These are phyloP conservation scores for Mycena olivaceomarginata DNA, from an alignment of 768 basidiomycete genomes.

Conservation along the genomic window DNA sequence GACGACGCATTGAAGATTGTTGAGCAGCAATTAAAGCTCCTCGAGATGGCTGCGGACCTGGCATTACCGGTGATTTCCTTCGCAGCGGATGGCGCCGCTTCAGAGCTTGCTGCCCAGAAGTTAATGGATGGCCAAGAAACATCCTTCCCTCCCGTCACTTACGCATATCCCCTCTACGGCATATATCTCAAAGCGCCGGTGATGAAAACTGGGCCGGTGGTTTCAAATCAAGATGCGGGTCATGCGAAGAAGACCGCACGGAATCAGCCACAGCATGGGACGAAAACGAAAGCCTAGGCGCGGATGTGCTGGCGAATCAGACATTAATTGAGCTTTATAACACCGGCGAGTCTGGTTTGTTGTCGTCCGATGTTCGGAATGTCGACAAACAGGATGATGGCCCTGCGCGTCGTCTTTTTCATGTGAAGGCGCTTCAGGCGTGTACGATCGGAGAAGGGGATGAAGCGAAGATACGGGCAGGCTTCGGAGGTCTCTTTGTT, in stretches of 20 bases:
- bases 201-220: slow-evolving; percentile 44
- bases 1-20: slow-evolving; percentile 48
- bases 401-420: slow-evolving; percentile 43
- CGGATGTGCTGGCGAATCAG: slow-evolving; percentile 44
- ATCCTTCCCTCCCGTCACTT: slow-evolving; percentile 36
- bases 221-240: slow-evolving; percentile 41
- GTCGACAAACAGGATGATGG: slow-evolving; percentile 51
- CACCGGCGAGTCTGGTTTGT: slow-evolving; percentile 10
- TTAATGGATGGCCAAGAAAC: slow-evolving; percentile 44
- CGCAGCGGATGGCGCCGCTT: slow-evolving; percentile 50
- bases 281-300: slow-evolving; percentile 49
- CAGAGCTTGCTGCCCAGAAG: slow-evolving; percentile 48
- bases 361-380: slow-evolving; percentile 39
- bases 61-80: slow-evolving; percentile 39
- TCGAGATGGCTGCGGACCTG: slow-evolving; percentile 46
- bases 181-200: slow-evolving; percentile 47
- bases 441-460: slow-evolving; percentile 31
- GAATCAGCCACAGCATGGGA: slow-evolving; percentile 32
- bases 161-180: slow-evolving; percentile 48
- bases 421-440: slow-evolving; percentile 29
- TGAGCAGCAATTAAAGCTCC: slow-evolving; percentile 44
- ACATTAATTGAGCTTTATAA: slow-evolving; percentile 46
- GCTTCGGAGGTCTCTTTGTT: slow-evolving; percentile 49
- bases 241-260: too few relatives aligned
- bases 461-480: slow-evolving; percentile 23